These are phyloP conservation scores for Rhododendron williamsianum DNA, from an alignment of 148 eudicot species.

Conservation along the genomic window DNA sequence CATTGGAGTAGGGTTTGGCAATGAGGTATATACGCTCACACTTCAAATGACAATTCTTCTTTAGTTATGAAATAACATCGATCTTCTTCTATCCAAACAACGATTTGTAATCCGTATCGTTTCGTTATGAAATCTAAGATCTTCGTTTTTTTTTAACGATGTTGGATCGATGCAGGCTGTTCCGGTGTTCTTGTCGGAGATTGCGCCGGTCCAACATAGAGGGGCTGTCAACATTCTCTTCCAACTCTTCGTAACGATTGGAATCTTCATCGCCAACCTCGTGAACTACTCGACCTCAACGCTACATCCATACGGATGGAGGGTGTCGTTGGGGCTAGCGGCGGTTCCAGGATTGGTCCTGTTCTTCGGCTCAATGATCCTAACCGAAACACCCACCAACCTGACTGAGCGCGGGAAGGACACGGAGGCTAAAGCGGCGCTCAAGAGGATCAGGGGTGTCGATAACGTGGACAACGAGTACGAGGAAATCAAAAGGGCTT, in stretches of 20 bases:
- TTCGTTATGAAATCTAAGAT: not conserved
- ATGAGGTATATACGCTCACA: constrained; percentile 39
- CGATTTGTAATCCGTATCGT: too few species aligned
- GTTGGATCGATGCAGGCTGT: not conserved
- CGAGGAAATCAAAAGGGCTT: constrained; percentile 29
- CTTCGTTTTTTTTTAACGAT: not conserved
- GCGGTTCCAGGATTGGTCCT: constrained; percentile 39
- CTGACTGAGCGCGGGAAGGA: constrained; percentile 33
- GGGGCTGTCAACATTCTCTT: constrained; percentile 71
- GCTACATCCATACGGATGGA: constrained; percentile 56
- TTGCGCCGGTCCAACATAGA: constrained; percentile 56
- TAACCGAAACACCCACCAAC: constrained; percentile 50
- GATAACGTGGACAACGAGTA: constrained; percentile 34
- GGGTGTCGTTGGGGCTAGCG: constrained; percentile 50
- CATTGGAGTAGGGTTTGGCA: constrained; percentile 74
- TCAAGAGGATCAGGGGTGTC: constrained; percentile 41
- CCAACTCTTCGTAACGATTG: constrained; percentile 60
- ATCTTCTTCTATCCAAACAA: not conserved
- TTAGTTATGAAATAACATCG: too few species aligned
- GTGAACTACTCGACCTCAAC: constrained; percentile 48
- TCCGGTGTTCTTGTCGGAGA: constrained; percentile 35
- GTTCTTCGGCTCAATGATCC: constrained; percentile 37
- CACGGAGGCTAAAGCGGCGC: constrained; percentile 19
- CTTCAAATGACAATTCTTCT: not conserved
- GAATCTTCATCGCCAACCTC: constrained; percentile 51